Evolutionary conservation across 2,329 filamentous ascomycete genomes (phyloP), one percentile per base, ranked within the genome.

Genomic region (Aspergillus ochraceus): DNA sequence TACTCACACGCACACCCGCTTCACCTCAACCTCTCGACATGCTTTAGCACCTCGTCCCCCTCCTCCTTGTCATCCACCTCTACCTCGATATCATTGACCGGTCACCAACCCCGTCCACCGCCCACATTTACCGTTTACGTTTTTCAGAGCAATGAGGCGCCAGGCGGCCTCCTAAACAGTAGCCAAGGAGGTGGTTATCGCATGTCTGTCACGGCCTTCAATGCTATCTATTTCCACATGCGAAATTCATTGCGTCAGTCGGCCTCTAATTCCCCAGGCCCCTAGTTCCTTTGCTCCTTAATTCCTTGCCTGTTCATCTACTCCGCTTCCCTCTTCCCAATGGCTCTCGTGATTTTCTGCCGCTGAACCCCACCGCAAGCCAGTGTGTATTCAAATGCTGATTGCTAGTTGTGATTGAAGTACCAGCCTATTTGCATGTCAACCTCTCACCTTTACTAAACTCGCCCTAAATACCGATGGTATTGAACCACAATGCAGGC

Each of bases 401-500:
- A 62, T 51, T 36, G 49, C 55, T 57, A 62, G 60, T 60, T 56
- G 52, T 26, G 57, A n/a, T 63, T 49, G 54, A 45, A 54, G 50
- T 52, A 22, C 57, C 57, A 59, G 39, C 57, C 57, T 30, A 19
- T 49, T 24, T 57, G 32, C 32, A 14, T 36, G 32, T 36, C 52
- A 45, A 24, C 53, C 24, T 36, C 20, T 20, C 47, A 53, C 58
- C 46, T 49, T 19, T 19, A 14, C 47, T 30, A 20, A 51, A 47
- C 26, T 19, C 26, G 36, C 39, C 53, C 17, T 20, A 26, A 30
- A 60, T 50, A 55, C 58, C 59, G 61, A 61, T 55, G 36, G 56
- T 57, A 20, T 50, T 36, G 52, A 49, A 54, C 53, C 55, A 63
- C 60, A 46, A 68, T 67, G 66, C 61, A 58, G 58, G 56, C 60